Evolutionary conservation across 2,329 filamentous ascomycete species (phyloP), one percentile per base, ranked within the genome.

Genomic region (Arthrobotrys sphaeroides): DNA sequence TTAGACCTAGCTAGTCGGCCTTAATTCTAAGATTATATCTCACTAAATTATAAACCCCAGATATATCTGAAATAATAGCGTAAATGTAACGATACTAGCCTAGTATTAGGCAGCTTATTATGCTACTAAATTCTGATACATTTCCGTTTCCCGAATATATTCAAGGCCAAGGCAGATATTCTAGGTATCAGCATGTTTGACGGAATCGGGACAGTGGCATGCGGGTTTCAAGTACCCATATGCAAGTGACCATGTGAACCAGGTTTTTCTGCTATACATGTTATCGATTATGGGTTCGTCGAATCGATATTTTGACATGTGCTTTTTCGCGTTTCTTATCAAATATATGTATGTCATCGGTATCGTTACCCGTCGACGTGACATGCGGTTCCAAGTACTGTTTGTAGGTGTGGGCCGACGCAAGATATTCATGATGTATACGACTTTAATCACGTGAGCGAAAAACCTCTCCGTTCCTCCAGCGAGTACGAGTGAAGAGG

Each of bases 161-260:
- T 33, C 26, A 31, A 12, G 45, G 36, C 16, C n/a, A 33, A 53
- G 26, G 51, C 51, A 38, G 18, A 55, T 38, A 55, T 38, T 38
- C n/a, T 55, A 38, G 51, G 51, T 38, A 38, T 55, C 31, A 10
- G 24, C 24, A 31, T 55, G 51, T 55, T 55, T 55, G 51, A 38
- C 51, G 5, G 16, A n/a, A 38, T n/a, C 24, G 13, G 45, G 26
- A 31, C 24, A 4, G n/a, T 36, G 28, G 31, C 31, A 16, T 55
- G 51, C 51, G 13, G 13, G 49, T 53, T 33, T 53, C 16, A 53
- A 53, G 28, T 22, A 33, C 36, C 4, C 24, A 33, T 22, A 36
- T 53, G 28, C 49, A 55, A 55, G 51, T 55, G 51, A n/a, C 24
- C 51, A 55, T 28, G 51, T 55, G 51, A 31, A 36, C 51, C 12